Evolutionary conservation across 169 alveolate species (phyloP).

Genomic region (Eimeria sp.): DNA sequence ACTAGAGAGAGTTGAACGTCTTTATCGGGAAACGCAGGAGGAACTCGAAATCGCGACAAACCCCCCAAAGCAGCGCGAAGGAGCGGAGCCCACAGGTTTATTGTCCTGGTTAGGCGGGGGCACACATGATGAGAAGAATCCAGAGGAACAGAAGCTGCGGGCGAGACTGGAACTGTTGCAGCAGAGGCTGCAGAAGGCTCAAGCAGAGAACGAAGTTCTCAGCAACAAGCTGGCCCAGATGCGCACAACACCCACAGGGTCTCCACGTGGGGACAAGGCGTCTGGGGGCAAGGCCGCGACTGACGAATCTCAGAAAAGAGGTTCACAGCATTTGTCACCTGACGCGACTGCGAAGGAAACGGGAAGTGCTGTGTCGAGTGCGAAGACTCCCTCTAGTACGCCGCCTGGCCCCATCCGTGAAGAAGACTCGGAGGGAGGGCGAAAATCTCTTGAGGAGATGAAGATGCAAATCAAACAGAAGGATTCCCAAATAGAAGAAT

Average conservation of each 20-base stretch:
- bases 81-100: conserved; percentile 22
- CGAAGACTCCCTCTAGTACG: not conserved
- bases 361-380: not conserved
- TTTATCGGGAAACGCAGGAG: conserved; percentile 57
- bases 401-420: not conserved
- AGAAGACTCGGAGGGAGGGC: not conserved
- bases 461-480: conserved; percentile 46
- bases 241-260: not conserved
- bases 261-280: not conserved
- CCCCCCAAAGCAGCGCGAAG: conserved; percentile 17
- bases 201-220: conserved; percentile 40
- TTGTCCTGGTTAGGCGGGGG: conserved; percentile 62
- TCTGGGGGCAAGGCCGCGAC: not conserved
- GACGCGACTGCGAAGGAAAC: not conserved
- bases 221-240: conserved; percentile 7
- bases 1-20: conserved; percentile 53
- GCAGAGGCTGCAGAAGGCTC: conserved; percentile 56
- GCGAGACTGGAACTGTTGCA: conserved; percentile 64
- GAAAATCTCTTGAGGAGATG: conserved; percentile 2
- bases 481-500: not conserved
- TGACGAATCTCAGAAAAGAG: not conserved
- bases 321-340: conserved; percentile 23
- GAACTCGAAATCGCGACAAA: conserved; percentile 32
- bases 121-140: conserved; percentile 16
- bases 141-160: conserved; percentile 65